phyloP scores from a whole-genome alignment of 805 yeast genomes.

The Spathaspora girioi region DNA sequence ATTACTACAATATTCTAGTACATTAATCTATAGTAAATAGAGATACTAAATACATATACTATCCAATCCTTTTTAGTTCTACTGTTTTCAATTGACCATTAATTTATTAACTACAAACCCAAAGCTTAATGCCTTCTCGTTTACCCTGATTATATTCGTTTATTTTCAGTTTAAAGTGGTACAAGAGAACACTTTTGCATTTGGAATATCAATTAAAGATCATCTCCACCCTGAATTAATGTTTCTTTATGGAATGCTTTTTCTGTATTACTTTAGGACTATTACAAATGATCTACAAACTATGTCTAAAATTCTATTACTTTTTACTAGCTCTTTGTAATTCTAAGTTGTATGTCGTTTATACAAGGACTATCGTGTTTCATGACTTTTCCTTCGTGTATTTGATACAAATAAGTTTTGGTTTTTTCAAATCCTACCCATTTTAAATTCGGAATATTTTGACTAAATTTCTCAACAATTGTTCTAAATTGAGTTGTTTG shows the following conservation, averaged over 20 bases:
- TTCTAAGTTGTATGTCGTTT: conserved; percentile 3
- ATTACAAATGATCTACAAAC: conserved; percentile 25
- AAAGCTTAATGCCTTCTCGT: conserved; percentile 47
- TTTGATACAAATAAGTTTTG: conserved; percentile 3
- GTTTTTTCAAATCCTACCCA: conserved; percentile 5
- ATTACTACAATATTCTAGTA: neutral
- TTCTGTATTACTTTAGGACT: conserved; percentile 23
- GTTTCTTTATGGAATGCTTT: neutral
- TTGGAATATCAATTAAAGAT: conserved; percentile 36
- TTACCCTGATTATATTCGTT: conserved; percentile 46
- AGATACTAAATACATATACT: neutral
- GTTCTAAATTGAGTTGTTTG: neutral
- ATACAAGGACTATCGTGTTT: neutral
- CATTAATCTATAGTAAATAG: neutral
- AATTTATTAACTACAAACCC: conserved; percentile 14
- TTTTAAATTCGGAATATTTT: conserved; percentile 6
- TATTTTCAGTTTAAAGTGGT: conserved; percentile 47
- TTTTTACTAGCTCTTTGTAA: neutral
- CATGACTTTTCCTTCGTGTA: neutral
- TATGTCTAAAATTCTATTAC: too few species aligned
- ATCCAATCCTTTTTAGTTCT: neutral
- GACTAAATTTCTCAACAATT: conserved; percentile 2
- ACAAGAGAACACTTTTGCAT: conserved; percentile 43
- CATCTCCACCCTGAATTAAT: conserved; percentile 44
- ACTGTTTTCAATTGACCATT: neutral